These are phyloP conservation scores for Laetiporus sulphureus DNA, from an alignment of 1,284 basidiomycete species.

Conservation along the genomic window DNA sequence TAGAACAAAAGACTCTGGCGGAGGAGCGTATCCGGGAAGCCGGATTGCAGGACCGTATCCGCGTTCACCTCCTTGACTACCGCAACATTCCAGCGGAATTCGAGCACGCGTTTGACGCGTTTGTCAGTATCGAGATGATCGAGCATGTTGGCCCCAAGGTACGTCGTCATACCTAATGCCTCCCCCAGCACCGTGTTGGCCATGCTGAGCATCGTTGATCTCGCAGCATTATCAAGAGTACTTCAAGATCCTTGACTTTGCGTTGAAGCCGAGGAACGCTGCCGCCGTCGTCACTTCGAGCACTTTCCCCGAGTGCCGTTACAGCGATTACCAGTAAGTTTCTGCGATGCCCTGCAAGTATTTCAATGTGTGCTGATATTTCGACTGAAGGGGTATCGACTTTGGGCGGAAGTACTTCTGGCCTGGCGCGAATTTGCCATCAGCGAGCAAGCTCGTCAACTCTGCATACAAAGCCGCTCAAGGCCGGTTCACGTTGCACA, in stretches of 20 bases:
- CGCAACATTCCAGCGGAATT: slow-evolving; percentile 72
- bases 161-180: background rate
- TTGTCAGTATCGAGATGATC: slow-evolving; percentile 89
- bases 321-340: slow-evolving; percentile 58
- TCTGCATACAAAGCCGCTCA: slow-evolving; percentile 59
- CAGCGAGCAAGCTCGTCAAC: slow-evolving; percentile 67
- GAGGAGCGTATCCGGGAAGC: slow-evolving; percentile 74
- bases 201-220: background rate
- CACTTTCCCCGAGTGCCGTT: slow-evolving; percentile 79
- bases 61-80: slow-evolving; percentile 86
- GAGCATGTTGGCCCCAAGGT: slow-evolving; percentile 74
- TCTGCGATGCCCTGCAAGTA: too few relatives aligned
- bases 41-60: slow-evolving; percentile 65
- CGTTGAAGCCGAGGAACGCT: slow-evolving; percentile 65
- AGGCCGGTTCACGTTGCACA: slow-evolving; percentile 75
- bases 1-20: slow-evolving; percentile 82
- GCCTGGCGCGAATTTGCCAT: slow-evolving; percentile 86
- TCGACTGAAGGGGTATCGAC: slow-evolving; percentile 58
- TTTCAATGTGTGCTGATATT: slow-evolving; percentile 4
- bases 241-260: slow-evolving; percentile 77
- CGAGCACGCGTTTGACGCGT: slow-evolving; percentile 79
- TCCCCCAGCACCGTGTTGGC: too few relatives aligned
- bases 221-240: slow-evolving; percentile 55
- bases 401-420: slow-evolving; percentile 91
- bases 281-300: slow-evolving; percentile 74